Evolutionary conservation across 345 rosid species (phyloP).

Genomic region (Garcia nutans): DNA sequence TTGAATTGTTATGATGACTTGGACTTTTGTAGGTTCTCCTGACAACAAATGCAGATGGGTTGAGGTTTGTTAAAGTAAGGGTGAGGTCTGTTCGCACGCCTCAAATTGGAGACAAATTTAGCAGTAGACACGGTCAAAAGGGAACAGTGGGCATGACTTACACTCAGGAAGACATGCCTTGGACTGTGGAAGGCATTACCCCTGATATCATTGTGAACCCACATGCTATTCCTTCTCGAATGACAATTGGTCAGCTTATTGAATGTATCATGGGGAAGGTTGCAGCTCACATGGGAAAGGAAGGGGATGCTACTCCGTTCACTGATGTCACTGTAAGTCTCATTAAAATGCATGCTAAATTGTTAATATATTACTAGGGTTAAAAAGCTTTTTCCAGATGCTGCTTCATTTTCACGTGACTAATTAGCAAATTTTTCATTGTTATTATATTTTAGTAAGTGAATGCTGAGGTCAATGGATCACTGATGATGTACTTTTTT

Average conservation of each 20-base stretch:
- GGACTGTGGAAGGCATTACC: conserved; percentile 94
- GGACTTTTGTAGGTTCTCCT: conserved; percentile 59
- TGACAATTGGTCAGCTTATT: conserved; percentile 98
- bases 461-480: neutral
- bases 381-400: neutral
- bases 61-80: conserved; percentile 97
- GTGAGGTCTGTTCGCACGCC: conserved; percentile 95
- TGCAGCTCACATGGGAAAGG: conserved; percentile 99
- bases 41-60: conserved; percentile 97
- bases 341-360: neutral
- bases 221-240: conserved; percentile 98
- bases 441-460: too few relatives aligned
- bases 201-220: conserved; percentile 97
- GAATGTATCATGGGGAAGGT: conserved; percentile 99
- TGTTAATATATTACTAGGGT: neutral
- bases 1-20: neutral
- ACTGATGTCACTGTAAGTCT: conserved; percentile 92
- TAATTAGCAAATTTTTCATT: neutral
- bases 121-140: conserved; percentile 99
- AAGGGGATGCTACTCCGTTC: conserved; percentile 98
- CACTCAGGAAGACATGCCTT: conserved; percentile 99
- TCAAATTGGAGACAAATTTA: conserved; percentile 96
- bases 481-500: neutral
- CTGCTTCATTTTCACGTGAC: neutral
- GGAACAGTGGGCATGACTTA: conserved; percentile 99